phyloP scores from a whole-genome alignment of 257 asterid genomes.

The Fraxinus excelsior region DNA sequence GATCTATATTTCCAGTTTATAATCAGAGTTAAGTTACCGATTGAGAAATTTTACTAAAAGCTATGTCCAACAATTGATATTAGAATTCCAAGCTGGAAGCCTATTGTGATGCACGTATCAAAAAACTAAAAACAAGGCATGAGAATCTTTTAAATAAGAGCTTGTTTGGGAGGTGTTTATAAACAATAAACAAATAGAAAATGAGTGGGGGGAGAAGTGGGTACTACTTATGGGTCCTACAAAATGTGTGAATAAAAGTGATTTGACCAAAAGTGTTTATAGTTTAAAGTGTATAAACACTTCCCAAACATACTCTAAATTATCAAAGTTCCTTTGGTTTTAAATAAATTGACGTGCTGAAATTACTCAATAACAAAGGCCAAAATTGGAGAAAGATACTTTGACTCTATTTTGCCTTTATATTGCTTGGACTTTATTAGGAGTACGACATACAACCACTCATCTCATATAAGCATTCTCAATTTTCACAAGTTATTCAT shows the following conservation, averaged over 20 bases:
- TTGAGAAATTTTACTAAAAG: background rate
- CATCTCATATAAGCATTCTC: background rate
- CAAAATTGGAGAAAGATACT: no score
- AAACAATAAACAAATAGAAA: no score
- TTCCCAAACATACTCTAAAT: background rate
- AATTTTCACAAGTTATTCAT: background rate
- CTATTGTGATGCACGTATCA: background rate
- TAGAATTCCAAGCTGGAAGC: background rate
- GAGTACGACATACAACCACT: background rate
- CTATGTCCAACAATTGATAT: background rate
- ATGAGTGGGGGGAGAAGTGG: no score
- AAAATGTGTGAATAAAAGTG: no score
- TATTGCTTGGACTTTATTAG: background rate
- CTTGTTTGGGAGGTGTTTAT: no score
- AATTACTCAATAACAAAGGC: background rate
- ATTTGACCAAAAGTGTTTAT: no score
- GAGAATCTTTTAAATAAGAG: background rate
- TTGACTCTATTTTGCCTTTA: background rate
- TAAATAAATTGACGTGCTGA: background rate
- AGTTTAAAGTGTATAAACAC: no score
- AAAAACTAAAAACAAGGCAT: background rate
- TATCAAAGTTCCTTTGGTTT: background rate
- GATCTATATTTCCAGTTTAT: background rate
- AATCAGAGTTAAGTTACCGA: background rate
- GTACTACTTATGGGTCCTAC: no score